Base-by-base conservation (phyloP, 371 early-diverging fungal species). In the Syncephalastrum racemosum region DNA sequence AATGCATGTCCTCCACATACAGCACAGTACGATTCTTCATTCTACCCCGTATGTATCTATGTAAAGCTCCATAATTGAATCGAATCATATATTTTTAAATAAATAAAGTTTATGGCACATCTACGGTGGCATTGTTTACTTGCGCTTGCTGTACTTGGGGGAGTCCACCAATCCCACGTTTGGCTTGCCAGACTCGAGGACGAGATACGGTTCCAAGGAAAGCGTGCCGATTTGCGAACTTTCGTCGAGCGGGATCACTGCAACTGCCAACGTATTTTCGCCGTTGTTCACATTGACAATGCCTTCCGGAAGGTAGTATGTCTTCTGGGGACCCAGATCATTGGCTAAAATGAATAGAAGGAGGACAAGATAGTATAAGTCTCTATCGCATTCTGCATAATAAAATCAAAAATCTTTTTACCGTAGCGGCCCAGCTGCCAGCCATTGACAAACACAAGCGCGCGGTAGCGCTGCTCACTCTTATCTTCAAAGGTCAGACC, bases 341-440 rank as follows among this genome's bases (percentile, higher is more conserved):
- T 64, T 64, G 46, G 56, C 64, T 61, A 36, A 19, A 24, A 31
- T 31, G 27, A 27, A 10, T 31, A 5, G 7, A 7, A n/a, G n/a
- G n/a, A n/a, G n/a, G n/a, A n/a, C n/a, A n/a, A n/a, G n/a, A n/a
- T n/a, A n/a, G n/a, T n/a, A 7, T 31, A 10, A 31, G 36, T 31
- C 36, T 7, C 3, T 31, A 6, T 5, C 8, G 0, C 36, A 31
- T 31, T 7, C 7, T 31, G 36, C 36, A 31, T 31, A 5, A 31
- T 31, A 31, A 31, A 31, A 8, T 31, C 2, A 10, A 27, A 7
- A 27, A 27, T 27, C 3, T 10, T 31, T 10, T 42, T 27, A 54
- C 62, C 62, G 42, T 64, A 64, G 18, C 58, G 57, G 15, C 66
- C 66, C 16, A 66, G 46, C 31, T 66, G 62, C 67, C 67, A 66